These are phyloP conservation scores for Polyplosphaeria fusca DNA, from an alignment of 495 filamentous ascomycete genomes.

Conservation along the genomic window DNA sequence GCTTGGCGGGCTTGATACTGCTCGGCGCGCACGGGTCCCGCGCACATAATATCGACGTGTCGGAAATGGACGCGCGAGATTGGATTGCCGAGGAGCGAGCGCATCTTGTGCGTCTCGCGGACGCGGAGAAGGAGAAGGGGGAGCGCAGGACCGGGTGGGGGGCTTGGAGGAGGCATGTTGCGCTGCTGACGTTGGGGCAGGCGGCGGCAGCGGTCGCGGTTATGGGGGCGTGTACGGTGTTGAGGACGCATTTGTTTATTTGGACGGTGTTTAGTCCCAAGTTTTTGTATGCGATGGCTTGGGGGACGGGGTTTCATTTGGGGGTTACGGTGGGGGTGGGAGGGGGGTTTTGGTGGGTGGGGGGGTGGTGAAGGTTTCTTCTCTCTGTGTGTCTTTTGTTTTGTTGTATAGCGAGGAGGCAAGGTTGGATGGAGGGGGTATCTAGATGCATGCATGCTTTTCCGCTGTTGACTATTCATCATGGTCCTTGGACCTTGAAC, in stretches of 20 bases:
- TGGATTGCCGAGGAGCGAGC: slow-evolving; percentile 18
- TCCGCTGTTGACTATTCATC: not conserved
- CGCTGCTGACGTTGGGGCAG: slow-evolving; percentile 64
- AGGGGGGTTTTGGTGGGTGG: slow-evolving; percentile 48
- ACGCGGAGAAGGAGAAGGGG: not conserved
- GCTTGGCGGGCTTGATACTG: slow-evolving; percentile 55
- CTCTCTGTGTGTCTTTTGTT: no score
- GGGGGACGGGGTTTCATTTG: slow-evolving; percentile 79
- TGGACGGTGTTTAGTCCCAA: slow-evolving; percentile 99
- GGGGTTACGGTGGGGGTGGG: slow-evolving; percentile 60
- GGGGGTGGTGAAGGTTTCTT: slow-evolving; percentile 12
- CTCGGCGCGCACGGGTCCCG: slow-evolving; percentile 36
- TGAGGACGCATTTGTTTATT: slow-evolving; percentile 91
- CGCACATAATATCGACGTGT: not conserved
- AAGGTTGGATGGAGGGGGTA: not conserved
- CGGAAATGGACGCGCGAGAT: slow-evolving; percentile 10
- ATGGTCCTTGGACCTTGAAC: not conserved
- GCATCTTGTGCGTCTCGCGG: not conserved
- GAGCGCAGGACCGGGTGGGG: not conserved
- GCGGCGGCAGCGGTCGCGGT: slow-evolving; percentile 61
- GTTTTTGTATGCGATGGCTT: slow-evolving; percentile 86
- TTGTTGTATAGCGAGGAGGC: not conserved
- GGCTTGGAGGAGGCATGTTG: slow-evolving; percentile 45
- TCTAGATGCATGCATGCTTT: not conserved
- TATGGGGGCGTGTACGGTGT: slow-evolving; percentile 80